Conservation (phyloP, 805 yeast species). For the Yamadazyma endophytica region DNA sequence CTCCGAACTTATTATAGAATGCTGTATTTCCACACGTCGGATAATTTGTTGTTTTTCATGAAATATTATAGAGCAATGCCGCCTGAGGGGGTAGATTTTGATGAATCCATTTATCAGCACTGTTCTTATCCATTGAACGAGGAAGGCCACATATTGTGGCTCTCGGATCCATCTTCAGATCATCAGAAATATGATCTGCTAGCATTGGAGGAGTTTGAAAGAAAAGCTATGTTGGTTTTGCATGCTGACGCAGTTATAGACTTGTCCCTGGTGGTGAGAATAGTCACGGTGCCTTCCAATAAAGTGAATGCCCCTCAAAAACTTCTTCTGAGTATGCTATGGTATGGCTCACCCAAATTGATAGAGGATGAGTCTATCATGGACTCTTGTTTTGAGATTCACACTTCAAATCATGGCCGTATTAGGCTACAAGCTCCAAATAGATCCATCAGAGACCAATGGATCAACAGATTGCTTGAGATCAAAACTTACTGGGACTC, state of each 20-base stretch:
- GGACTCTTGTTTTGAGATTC: conserved; percentile 53
- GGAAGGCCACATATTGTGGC: conserved; percentile 59
- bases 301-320: conserved; percentile 20
- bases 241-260: conserved; percentile 63
- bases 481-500: conserved; percentile 57
- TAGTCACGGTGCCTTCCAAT: conserved; percentile 27
- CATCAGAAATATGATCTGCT: conserved; percentile 49
- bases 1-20: conserved; percentile 45
- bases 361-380: conserved; percentile 24
- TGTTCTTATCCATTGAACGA: conserved; percentile 53
- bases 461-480: conserved; percentile 54
- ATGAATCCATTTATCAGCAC: conserved; percentile 31
- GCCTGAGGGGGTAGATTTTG: conserved; percentile 40
- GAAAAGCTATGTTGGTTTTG: conserved; percentile 53
- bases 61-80: conserved; percentile 57
- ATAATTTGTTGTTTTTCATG: conserved; percentile 57
- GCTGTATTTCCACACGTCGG: conserved; percentile 61
- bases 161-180: conserved; percentile 21
- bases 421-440: conserved; percentile 57
- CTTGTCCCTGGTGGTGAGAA: conserved; percentile 42
- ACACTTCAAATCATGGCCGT: conserved; percentile 40
- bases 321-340: conserved; percentile 21
- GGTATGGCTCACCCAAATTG: conserved; percentile 23
- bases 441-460: conserved; percentile 47
- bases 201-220: conserved; percentile 63